Evolutionary conservation across 257 asterid genomes (phyloP), one percentile per base, ranked within the genome.

Genomic region (Solanum commersonii): DNA sequence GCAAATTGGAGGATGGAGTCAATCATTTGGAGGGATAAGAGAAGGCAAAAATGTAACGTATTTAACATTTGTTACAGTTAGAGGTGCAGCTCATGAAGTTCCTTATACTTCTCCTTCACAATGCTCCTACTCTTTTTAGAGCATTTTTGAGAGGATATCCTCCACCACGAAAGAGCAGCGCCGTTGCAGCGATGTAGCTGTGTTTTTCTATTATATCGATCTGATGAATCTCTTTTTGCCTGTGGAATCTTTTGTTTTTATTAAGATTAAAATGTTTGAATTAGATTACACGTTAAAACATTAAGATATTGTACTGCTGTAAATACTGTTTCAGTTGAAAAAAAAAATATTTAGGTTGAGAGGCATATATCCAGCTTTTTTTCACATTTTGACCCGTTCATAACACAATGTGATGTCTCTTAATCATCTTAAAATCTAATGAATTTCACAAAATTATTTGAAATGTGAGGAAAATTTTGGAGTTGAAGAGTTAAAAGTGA

Each of bases 71-170:
- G 91, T 88, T 27, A 89, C 87, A 1, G 87, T 89, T 1, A 87
- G 78, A 56, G 91, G 91, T 63, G 91, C 84, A 65, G 88, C 89
- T 60, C 91, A 89, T 49, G 88, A 87, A 60, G 91, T 87, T 71
- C 90, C 91, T 4, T 84, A 73, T 35, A 89, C 89, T 40, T 89
- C 91, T 87, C 91, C 91, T 14, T 89, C 91, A 18, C 85, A 87
- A 83, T 37, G 84, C 90, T 37, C 87, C 85, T 18, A 79, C 87
- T 46, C 82, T 87, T 31, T 90, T 90, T 77, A 81, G 74, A 72
- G 37, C 91, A 38, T 87, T 89, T 81, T 76, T 89, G 1, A 44
- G 37, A 38, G 84, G 87, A 59, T 15, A 31, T 84, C 87, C 91
- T 44, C 88, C 83, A 1, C 89, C 89, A 23, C 84, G 59, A 84